Evolutionary conservation across 2,329 filamentous ascomycete genomes (phyloP), one percentile per base, ranked within the genome.

Genomic region (Plectosphaerella cucumerina): DNA sequence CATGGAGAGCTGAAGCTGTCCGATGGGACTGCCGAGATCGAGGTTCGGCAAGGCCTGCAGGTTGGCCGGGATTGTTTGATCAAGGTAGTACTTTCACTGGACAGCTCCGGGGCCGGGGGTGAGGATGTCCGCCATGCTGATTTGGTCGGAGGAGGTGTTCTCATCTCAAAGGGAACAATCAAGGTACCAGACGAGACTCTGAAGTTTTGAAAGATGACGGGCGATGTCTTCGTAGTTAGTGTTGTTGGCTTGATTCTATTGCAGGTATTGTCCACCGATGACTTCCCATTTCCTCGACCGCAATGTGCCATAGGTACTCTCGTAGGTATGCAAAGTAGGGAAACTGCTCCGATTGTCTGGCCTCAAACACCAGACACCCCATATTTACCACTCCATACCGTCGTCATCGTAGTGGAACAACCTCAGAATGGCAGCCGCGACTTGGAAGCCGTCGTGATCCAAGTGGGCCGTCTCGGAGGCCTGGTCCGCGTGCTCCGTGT

Each of bases 401-500:
- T 75, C 71, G 52, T 80, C 72, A 41, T 78, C 76, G 44, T 68
- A 72, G 48, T 73, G 67, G 53, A 81, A 80, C 48, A 81, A 66
- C 50, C 76, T 78, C 64, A 93, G 65, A 61, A 92, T 90, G 0
- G 84, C 83, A 54, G 76, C 74, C 3, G 80, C 82, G 47, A 90
- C 81, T 15, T 75, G 63, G n/a, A 86, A 66, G 0, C 89, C 89
- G 64, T 93, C 88, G 57, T 93, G 87, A 50, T 79, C 74, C 51
- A 82, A 73, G 23, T 75, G 71, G 15, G 84, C 84, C 60, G 85
- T 80, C 35, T 72, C 72, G 60, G 86, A 75, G 3, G 82, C 86
- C 58, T 84, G 80, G 51, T 82, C 72, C 41, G 78, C 86, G 56
- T 83, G 74, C 31, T 78, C 78, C 50, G 85, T 73, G 49, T 81